Base-by-base conservation (phyloP, 2,329 filamentous ascomycete species). In the Claviceps sp. region DNA sequence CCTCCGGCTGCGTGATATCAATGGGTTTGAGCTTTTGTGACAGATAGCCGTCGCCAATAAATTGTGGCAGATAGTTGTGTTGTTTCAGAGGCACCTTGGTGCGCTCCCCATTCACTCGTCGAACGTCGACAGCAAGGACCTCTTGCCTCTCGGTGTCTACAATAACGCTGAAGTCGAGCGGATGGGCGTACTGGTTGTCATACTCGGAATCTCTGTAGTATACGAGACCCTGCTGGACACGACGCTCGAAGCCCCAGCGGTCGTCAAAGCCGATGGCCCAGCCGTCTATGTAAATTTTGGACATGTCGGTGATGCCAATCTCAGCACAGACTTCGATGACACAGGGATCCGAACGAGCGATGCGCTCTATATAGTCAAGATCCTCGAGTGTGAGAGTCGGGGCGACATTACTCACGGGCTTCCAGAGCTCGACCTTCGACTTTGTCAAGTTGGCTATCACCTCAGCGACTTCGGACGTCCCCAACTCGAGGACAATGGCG, bases 241-340 rank as follows among this genome's bases (percentile, higher is more conserved):
- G 78, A 40, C 86, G 74, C 52, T 75, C 73, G 52, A 72, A 85
- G 49, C 86, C 86, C 65, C 88, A 90, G 48, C 87, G 81, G 63
- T 87, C 79, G 59, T 91, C 87, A 56, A 87, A 86, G 36, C 87
- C 87, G 66, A 91, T 89, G 1, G 87, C 89, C 87, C 87, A 91
- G 43, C 84, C 85, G 65, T 91, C 87, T 64, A 87, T 85, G 67
- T 86, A 90, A 38, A 91, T 84, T 68, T 89, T 89, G 66, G 85
- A 71, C 87, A 91, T 91, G 59, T 90, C 85, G 58, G 81, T 74
- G 56, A 91, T 88, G 22, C 87, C 86, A 56, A 88, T 70, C 37
- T 89, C 78, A 2, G 75, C 77, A 61, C 87, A 91, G 61, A 87
- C 84, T 65, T 88, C 81, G 60, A 89, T 86, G 54, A 90, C 85